Base-by-base conservation (phyloP, 345 rosid species). In the Nephelium lappaceum region DNA sequence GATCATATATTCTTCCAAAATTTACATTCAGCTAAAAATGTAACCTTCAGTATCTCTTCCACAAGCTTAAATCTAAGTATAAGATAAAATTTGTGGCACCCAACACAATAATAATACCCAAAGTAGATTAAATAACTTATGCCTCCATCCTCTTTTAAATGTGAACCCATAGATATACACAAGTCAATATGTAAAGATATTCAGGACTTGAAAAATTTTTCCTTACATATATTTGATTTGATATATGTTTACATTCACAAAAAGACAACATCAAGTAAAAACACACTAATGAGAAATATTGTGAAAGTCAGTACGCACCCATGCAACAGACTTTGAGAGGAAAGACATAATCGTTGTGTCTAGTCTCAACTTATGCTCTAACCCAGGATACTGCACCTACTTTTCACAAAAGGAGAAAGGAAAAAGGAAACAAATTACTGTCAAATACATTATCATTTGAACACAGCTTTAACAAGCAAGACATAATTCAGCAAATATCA, bases 351-450 rank as follows among this genome's bases (percentile, higher is more conserved):
- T 88, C 81, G 80, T 82, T 70, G 83, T 89, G 87, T 95, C 98
- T 68, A 93, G 75, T 77, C 82, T 87, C 98, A 93, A 89, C 84
- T 88, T 89, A 76, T 73, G 82, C 84, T 85, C 88, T 75, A 95
- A 81, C 68, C 94, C 94, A 68, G 98, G 98, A 84, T 93, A 95
- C 27, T 92, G 98, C 78, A 95, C 95, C 98, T 94, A 80, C 73
- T 45, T 5, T 67, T 80, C 81, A 82, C 53, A 11, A 68, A 42
- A 42, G 11, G 24, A 65, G 3, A 23, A 67, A 68, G 58, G 67
- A 55, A 69, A 64, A 76, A 9, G 38, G 18, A 3, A 70, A 12
- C 1, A 42, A 58, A 49, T 60, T 61, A 18, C 23, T 62, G 18
- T 42, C 42, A 67, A 68, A 51, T 15, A 71, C n/a, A 12, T 71